phyloP scores from a whole-genome alignment of 352 stramenopile species.

The Pilasporangium apinafurcum region DNA sequence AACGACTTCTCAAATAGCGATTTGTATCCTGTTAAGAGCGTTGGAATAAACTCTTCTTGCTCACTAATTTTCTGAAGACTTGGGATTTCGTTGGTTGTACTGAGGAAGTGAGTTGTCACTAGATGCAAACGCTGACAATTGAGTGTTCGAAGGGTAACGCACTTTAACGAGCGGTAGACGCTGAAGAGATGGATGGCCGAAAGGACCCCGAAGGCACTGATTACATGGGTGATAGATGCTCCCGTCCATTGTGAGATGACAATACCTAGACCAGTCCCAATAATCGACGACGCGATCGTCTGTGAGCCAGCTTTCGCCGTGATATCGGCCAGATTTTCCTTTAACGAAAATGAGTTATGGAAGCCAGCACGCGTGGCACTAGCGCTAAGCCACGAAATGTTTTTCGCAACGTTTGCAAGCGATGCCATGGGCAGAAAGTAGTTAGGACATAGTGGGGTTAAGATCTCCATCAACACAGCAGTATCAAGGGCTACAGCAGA shows the following conservation, averaged over 20 bases:
- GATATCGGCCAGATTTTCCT: conserved; percentile 93
- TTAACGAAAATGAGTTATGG: conserved; percentile 89
- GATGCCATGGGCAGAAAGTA: conserved; percentile 89
- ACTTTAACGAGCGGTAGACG: conserved; percentile 51
- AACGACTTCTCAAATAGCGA: conserved; percentile 40
- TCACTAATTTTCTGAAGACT: conserved; percentile 23
- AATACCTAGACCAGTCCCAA: conserved; percentile 61
- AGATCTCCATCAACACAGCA: conserved; percentile 91
- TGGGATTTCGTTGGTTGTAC: conserved; percentile 9
- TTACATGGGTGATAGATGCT: conserved; percentile 35
- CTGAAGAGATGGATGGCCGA: conserved; percentile 46
- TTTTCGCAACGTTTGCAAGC: conserved; percentile 91
- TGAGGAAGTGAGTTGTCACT: conserved; percentile 37
- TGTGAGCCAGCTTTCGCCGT: conserved; percentile 95
- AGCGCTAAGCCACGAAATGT: conserved; percentile 93
- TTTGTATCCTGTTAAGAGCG: conserved; percentile 39
- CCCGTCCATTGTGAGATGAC: conserved; percentile 55
- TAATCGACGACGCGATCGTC: conserved; percentile 90
- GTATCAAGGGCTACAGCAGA: conserved; percentile 87
- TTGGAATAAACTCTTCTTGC: conserved; percentile 52
- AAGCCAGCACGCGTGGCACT: conserved; percentile 92
- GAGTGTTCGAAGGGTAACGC: conserved; percentile 58
- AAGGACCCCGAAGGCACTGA: conserved; percentile 42
- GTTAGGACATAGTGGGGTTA: conserved; percentile 64
- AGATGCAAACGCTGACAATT: conserved; percentile 64